Conservation (phyloP, 2,329 filamentous ascomycete genomes). For the Sclerotinia subarctica region DNA sequence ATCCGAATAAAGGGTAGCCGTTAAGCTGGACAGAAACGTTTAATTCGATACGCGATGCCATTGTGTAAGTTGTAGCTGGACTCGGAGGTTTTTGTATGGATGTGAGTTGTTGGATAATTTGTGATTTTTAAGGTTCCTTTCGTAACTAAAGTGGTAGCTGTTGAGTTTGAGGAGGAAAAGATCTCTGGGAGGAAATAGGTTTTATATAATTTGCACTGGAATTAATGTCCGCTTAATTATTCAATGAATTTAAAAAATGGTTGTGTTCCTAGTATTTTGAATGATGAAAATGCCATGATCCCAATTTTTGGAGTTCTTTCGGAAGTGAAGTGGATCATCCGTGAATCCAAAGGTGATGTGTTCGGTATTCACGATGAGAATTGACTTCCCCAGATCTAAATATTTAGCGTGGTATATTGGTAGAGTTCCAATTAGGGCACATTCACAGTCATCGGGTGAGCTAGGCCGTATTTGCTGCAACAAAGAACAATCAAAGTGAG, state of each 20-base stretch:
- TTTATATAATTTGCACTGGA: background rate
- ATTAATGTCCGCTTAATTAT: background rate
- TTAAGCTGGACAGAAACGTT: background rate
- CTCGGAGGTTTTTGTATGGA: too few relatives aligned
- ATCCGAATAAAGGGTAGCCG: background rate
- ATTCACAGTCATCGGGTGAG: background rate
- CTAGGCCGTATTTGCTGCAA: background rate
- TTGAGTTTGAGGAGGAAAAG: background rate
- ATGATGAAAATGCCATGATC: too few relatives aligned
- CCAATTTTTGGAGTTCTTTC: too few relatives aligned
- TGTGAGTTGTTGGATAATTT: background rate
- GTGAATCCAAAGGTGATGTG: background rate
- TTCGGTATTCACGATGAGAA: background rate
- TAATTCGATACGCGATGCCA: background rate
- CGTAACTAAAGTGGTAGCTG: background rate
- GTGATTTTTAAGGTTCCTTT: background rate
- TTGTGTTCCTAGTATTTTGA: too few relatives aligned
- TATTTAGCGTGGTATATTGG: background rate
- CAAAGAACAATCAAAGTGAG: background rate
- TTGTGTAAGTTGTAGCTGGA: background rate
- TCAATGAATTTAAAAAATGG: background rate
- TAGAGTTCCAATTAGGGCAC: background rate
- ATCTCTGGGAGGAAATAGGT: background rate
- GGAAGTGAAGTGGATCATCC: too few relatives aligned
- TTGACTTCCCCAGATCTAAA: background rate